Conservation (phyloP, 2,329 filamentous ascomycete genomes). For the Fusarium guadeloupense region DNA sequence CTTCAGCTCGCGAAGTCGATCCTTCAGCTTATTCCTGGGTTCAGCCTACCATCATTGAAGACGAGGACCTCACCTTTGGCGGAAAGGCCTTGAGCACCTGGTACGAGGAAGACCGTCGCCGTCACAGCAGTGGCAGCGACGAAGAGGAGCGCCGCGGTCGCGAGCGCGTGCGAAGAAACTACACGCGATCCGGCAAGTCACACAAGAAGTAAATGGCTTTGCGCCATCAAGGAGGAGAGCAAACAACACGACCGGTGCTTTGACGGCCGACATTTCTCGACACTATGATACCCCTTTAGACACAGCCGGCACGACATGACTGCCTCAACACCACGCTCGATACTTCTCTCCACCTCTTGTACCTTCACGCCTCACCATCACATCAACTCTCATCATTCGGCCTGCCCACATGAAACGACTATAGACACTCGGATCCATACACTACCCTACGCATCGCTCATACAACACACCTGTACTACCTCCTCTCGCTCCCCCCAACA, state of each 20-base stretch:
- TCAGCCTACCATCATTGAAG: conserved; percentile 66
- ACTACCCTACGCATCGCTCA: conserved; percentile 9
- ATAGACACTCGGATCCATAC: conserved; percentile 32
- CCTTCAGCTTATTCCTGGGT: conserved; percentile 56
- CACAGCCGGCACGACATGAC: conserved; percentile 10
- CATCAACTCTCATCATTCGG: conserved; percentile 16
- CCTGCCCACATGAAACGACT: conserved; percentile 33
- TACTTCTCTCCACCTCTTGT: conserved; percentile 6
- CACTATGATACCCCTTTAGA: conserved; percentile 37
- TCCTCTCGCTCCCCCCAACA: conserved; percentile 20
- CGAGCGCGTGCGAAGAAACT: conserved; percentile 49
- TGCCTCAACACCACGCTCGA: conserved; percentile 14
- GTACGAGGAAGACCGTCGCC: conserved; percentile 67
- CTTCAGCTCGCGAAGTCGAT: conserved; percentile 49
- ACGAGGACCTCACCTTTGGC: conserved; percentile 69
- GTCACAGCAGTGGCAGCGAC: conserved; percentile 53
- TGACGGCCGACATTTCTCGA: conserved; percentile 11
- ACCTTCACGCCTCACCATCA: conserved; percentile 8
- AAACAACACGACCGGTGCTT: conserved; percentile 9
- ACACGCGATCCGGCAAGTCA: conserved; percentile 42
- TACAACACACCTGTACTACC: conserved; percentile 20
- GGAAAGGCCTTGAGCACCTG: conserved; percentile 67
- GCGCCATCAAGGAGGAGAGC: not conserved
- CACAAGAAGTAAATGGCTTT: conserved; percentile 45
- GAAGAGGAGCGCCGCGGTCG: conserved; percentile 52